Base-by-base conservation (phyloP, 2,329 filamentous ascomycete species). In the Zymoseptoria crescenta region DNA sequence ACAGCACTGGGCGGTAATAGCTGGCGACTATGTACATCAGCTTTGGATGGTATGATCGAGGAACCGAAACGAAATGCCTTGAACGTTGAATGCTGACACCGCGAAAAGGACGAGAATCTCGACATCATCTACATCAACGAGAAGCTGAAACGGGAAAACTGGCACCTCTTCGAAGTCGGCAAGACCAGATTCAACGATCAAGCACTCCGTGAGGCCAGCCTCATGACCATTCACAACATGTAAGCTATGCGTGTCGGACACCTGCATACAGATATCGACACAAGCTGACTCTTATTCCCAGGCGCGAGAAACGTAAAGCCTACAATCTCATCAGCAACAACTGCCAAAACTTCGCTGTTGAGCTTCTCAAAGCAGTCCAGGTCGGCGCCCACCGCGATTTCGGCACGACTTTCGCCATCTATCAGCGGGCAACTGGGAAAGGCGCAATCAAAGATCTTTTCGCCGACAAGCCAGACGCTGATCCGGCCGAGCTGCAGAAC, bases 91-190 rank as follows among this genome's bases (percentile, higher is more conserved):
- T 6, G 21, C n/a, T 20, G 19, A 35, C 28, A 30, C 24, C n/a
- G 5, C 27, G 9, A 50, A 13, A 21, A 58, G 56, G 62, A 64
- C 50, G 59, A 60, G 10, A 62, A 62, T 35, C 57, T 64, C 21
- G 57, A 64, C 21, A 49, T 64, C 49, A 64, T 64, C 19, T 64
- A 64, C 59, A 62, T 64, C 59, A 64, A 64, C 51, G 62, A 77
- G 54, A 51, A 58, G 48, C 56, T 62, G 35, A 62, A 62, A 13
- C 62, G 53, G 35, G 62, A 62, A 28, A 59, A 64, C 21, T 64
- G 62, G 62, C 55, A 56, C 16, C 20, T 59, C n/a, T 64, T 56
- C 56, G 59, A 62, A 58, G 62, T 64, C 8, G 62, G 62, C 48
- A 60, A 62, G 49, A 64, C 62, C 13, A 55, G 62, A 8, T 64